phyloP scores from a whole-genome alignment of 2,329 filamentous ascomycete genomes.

The Calycina herbarum region DNA sequence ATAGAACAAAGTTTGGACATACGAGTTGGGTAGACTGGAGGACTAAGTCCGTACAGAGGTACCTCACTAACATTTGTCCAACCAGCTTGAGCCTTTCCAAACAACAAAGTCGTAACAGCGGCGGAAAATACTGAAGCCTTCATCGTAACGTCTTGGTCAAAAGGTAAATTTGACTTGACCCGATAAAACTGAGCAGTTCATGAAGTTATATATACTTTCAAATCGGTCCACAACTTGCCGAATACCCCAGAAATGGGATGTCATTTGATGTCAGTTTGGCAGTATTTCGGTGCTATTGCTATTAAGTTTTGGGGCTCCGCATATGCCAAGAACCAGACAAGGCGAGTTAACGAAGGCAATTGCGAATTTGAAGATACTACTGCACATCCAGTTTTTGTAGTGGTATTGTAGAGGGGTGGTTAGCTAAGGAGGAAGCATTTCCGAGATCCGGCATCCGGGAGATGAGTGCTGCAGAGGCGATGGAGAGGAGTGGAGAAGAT shows the following conservation, averaged over 20 bases:
- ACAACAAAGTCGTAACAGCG: conserved; percentile 8
- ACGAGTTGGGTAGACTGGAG: conserved; percentile 13
- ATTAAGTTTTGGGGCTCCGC: background rate
- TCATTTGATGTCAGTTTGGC: background rate
- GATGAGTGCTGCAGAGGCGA: background rate
- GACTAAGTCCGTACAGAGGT: conserved; percentile 19
- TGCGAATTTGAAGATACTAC: background rate
- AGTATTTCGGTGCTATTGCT: background rate
- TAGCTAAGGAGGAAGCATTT: background rate
- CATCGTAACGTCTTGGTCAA: background rate
- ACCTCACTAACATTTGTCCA: conserved; percentile 21
- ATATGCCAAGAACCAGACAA: background rate
- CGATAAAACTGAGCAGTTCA: background rate
- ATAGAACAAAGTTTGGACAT: background rate
- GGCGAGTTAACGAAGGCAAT: background rate
- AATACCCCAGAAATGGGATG: background rate
- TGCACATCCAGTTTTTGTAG: background rate
- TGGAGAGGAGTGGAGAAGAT: background rate
- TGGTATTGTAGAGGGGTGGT: background rate
- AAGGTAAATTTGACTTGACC: background rate
- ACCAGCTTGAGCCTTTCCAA: conserved; percentile 8
- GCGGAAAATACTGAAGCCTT: background rate
- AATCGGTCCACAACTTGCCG: background rate
- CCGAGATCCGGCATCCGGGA: background rate
- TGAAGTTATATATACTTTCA: background rate